Evolutionary conservation across 2,329 filamentous ascomycete genomes (phyloP).

Genomic region (Ascochyta koolunga): DNA sequence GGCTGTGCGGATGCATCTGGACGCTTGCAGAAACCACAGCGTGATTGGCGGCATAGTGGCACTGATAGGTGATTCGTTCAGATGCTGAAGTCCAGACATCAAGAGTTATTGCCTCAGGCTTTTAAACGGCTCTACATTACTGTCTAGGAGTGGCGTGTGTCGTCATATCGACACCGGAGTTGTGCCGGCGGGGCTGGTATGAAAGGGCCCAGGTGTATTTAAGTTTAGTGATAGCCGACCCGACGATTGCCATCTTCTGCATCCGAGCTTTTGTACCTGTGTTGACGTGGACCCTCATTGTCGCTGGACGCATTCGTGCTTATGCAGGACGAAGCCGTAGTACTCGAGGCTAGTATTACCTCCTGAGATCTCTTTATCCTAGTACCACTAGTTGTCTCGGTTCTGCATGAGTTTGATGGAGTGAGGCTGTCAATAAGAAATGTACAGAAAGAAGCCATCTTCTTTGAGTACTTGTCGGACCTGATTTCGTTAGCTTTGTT

Average conservation of each 20-base stretch:
- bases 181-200: slow-evolving; percentile 16
- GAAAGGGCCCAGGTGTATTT: slow-evolving; percentile 1
- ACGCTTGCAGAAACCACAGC: slow-evolving; percentile 57
- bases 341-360: slow-evolving; percentile 18
- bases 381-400: slow-evolving; percentile 27
- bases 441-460: slow-evolving; percentile 57
- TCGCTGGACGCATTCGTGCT: not conserved
- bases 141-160: no score
- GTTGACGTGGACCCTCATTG: not conserved
- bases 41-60: slow-evolving; percentile 43
- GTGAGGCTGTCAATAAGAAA: slow-evolving; percentile 47
- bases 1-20: slow-evolving; percentile 52
- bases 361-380: slow-evolving; percentile 29
- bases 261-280: not conserved
- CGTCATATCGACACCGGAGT: slow-evolving; percentile 5
- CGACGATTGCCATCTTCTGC: not conserved
- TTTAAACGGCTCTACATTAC: not conserved
- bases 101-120: not conserved
- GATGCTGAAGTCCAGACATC: not conserved
- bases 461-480: slow-evolving; percentile 57
- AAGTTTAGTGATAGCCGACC: not conserved
- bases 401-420: slow-evolving; percentile 40
- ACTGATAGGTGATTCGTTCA: not conserved
- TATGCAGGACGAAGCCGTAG: slow-evolving; percentile 11
- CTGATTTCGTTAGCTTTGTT: slow-evolving; percentile 29